Percentiles rank a stretch among this genome's conserved stretches.
Evolutionary conservation across 2,329 filamentous ascomycete genomes (phyloP).

Genomic region (Neophaeococcomyces mojaviensis): DNA sequence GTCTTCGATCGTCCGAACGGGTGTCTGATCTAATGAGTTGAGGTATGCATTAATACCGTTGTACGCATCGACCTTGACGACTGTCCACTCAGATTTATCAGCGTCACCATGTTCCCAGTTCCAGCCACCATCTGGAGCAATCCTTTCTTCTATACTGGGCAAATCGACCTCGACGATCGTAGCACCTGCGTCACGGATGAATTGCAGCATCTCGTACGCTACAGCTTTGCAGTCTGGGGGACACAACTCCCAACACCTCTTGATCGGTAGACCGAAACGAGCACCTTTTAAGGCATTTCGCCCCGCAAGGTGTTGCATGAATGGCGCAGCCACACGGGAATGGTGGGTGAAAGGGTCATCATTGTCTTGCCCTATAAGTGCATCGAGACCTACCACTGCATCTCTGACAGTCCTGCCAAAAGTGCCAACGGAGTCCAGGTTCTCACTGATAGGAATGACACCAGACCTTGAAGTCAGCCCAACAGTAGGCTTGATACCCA

Average conservation of each 20-base stretch:
- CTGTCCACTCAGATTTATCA: slow-evolving; percentile 12
- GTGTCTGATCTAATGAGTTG: slow-evolving; percentile 14
- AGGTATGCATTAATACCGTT: slow-evolving; percentile 20
- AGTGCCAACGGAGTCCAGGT: slow-evolving; percentile 23
- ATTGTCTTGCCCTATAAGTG: slow-evolving; percentile 10
- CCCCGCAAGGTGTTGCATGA: slow-evolving; percentile 12
- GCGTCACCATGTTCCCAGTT: slow-evolving; percentile 22
- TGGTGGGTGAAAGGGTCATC: slow-evolving; percentile 14
- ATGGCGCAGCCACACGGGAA: slow-evolving; percentile 14
- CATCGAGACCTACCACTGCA: slow-evolving; percentile 15
- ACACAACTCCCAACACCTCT: slow-evolving; percentile 39
- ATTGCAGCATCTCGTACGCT: slow-evolving; percentile 29
- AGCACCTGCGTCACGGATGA: slow-evolving; percentile 33
- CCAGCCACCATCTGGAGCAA: slow-evolving; percentile 24
- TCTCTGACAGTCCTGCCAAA: slow-evolving; percentile 22
- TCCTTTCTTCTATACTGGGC: slow-evolving; percentile 25
- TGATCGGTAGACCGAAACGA: slow-evolving; percentile 29
- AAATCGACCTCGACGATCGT: slow-evolving; percentile 23
- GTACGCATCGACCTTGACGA: slow-evolving; percentile 19
- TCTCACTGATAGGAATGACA: slow-evolving; percentile 26
- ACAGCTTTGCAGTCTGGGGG: slow-evolving; percentile 31
- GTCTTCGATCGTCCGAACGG: slow-evolving; percentile 20
- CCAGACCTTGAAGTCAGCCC: slow-evolving; percentile 27
- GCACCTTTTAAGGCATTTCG: slow-evolving; percentile 17
- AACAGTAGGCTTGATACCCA: slow-evolving; percentile 28